These are phyloP conservation scores for Colletotrichum lentis DNA, from an alignment of 2,329 filamentous ascomycete genomes.

Conservation along the genomic window DNA sequence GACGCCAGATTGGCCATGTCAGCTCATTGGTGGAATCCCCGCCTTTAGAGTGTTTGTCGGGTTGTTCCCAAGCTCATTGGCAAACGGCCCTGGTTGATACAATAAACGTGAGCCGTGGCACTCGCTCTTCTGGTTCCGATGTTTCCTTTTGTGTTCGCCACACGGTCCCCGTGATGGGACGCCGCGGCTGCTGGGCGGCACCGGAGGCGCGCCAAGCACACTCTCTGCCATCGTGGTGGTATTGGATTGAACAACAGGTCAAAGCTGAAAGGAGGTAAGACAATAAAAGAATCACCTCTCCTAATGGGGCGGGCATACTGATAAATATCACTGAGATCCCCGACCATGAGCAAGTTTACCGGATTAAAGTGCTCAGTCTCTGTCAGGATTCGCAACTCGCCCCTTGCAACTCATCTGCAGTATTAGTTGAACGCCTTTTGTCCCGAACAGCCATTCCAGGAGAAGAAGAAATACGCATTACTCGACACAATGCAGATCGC, in stretches of 20 bases:
- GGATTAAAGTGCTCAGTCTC: constrained; percentile 5
- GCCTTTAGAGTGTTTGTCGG: constrained; percentile 4
- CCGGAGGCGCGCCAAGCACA: constrained; percentile 10
- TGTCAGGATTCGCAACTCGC: background rate
- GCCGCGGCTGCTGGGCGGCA: background rate
- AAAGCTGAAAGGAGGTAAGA: background rate
- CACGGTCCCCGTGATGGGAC: constrained; percentile 20
- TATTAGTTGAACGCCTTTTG: background rate
- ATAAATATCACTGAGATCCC: background rate
- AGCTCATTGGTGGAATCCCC: constrained; percentile 16
- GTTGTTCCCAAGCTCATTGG: constrained; percentile 9
- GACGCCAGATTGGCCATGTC: background rate
- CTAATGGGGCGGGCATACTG: background rate
- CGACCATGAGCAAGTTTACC: constrained; percentile 2
- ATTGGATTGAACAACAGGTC: constrained; percentile 4
- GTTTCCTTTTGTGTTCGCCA: constrained; percentile 21
- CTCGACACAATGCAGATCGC: constrained; percentile 17
- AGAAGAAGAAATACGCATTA: background rate
- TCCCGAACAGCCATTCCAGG: background rate
- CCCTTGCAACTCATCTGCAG: background rate
- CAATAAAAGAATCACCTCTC: background rate
- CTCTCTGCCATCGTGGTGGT: background rate
- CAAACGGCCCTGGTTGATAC: background rate
- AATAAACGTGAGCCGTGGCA: constrained; percentile 16
- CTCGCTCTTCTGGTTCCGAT: constrained; percentile 32